These are phyloP conservation scores for Kodamaea lidongshanica DNA, from an alignment of 805 yeast species.

Conservation along the genomic window DNA sequence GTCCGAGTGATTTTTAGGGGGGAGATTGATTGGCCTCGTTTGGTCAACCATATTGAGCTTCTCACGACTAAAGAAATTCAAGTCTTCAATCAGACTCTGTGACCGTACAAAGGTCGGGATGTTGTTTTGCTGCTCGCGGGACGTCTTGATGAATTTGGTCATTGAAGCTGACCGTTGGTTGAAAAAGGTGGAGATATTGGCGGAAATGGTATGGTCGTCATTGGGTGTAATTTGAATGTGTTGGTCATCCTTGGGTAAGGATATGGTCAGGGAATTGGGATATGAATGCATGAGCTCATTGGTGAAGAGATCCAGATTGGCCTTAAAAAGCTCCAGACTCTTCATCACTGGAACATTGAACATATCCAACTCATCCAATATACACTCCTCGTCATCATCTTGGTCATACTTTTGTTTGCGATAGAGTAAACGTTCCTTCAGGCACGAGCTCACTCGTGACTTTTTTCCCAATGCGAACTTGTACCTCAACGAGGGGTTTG, in stretches of 20 bases:
- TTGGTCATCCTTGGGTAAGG: conserved; percentile 1
- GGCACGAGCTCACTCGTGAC: no score
- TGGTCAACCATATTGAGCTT: conserved; percentile 50
- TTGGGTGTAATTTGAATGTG: conserved; percentile 12
- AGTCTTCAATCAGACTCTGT: conserved; percentile 50
- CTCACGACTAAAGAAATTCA: conserved; percentile 53
- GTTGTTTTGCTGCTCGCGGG: conserved; percentile 30
- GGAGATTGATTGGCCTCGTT: conserved; percentile 66
- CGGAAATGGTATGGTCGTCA: conserved; percentile 30
- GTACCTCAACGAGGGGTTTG: conserved; percentile 5
- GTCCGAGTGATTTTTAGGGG: conserved; percentile 56
- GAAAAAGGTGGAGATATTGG: conserved; percentile 33
- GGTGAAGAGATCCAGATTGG: conserved; percentile 26
- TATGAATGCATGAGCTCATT: no score
- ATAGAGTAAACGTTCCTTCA: conserved; percentile 31
- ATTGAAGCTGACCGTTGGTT: conserved; percentile 29
- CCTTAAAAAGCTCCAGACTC: conserved; percentile 28
- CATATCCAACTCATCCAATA: conserved; percentile 33
- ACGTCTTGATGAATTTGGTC: conserved; percentile 25
- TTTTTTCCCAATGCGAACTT: conserved; percentile 22
- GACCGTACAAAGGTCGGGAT: conserved; percentile 34
- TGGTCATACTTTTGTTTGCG: conserved; percentile 38
- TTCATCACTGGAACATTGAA: conserved; percentile 40
- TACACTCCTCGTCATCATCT: conserved; percentile 35
- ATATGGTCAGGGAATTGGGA: not conserved